Evolutionary conservation across 1,139 yeast genomes (phyloP).

Genomic region (Suhomyces coccinellae): DNA sequence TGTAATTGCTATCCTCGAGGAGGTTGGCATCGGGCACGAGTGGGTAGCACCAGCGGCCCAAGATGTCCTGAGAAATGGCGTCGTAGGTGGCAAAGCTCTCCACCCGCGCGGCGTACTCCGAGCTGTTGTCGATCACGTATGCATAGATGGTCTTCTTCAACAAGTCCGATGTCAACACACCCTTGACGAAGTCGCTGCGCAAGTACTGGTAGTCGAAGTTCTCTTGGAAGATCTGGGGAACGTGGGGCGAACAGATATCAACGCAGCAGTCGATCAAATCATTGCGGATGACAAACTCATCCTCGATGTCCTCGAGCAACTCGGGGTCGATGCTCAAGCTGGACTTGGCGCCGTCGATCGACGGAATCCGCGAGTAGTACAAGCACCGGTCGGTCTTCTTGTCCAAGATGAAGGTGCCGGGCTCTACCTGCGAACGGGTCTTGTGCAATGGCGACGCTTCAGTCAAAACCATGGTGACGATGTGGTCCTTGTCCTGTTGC

Average conservation of each 20-base stretch:
- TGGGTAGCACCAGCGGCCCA: constrained; percentile 93
- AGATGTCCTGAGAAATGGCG: constrained; percentile 85
- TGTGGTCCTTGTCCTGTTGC: constrained; percentile 79
- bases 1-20: constrained; percentile 66
- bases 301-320: constrained; percentile 68
- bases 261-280: constrained; percentile 95
- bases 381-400: constrained; percentile 72
- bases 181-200: constrained; percentile 85
- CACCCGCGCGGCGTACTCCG: constrained; percentile 87
- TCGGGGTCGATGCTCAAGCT: constrained; percentile 81
- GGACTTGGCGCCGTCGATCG: constrained; percentile 53
- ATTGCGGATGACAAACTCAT: constrained; percentile 77
- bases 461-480: constrained; percentile 89
- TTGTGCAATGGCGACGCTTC: constrained; percentile 86
- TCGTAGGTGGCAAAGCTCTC: constrained; percentile 92
- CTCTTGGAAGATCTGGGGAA: constrained; percentile 93
- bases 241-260: constrained; percentile 92
- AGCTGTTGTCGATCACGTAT: constrained; percentile 62
- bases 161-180: constrained; percentile 87
- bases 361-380: constrained; percentile 75
- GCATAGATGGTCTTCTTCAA: constrained; percentile 90
- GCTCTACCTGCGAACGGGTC: constrained; percentile 73
- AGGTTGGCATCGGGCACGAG: constrained; percentile 84
- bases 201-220: constrained; percentile 90
- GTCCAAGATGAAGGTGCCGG: constrained; percentile 83